These are phyloP conservation scores for Candida cerambycidarum DNA, from an alignment of 805 yeast species.

Conservation along the genomic window DNA sequence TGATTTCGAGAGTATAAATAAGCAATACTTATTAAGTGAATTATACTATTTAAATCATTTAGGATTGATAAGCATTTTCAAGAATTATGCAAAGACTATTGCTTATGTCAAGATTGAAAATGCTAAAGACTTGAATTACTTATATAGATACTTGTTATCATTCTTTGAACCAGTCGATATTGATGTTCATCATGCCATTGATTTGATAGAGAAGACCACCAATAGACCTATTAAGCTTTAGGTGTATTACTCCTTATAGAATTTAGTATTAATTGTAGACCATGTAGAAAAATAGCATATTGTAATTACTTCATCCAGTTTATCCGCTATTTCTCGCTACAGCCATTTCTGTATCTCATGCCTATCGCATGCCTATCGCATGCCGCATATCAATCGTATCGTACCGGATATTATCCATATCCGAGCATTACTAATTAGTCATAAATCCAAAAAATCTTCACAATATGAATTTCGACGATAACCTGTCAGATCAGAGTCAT, in stretches of 20 bases:
- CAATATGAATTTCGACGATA: no score
- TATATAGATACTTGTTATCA: constrained; percentile 23
- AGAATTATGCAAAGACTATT: constrained; percentile 41
- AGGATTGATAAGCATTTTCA: constrained; percentile 34
- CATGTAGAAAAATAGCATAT: no score
- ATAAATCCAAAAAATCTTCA: no score
- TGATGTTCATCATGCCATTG: constrained; percentile 31
- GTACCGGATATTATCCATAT: no score
- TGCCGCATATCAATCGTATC: no score
- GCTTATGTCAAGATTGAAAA: constrained; percentile 37
- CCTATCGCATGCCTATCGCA: no score
- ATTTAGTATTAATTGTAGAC: no score
- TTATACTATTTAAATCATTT: constrained; percentile 39
- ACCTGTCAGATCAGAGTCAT: no score
- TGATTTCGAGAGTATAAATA: constrained; percentile 38
- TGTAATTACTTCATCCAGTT: no score
- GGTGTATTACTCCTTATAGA: background rate
- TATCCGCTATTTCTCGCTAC: no score
- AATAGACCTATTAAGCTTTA: constrained; percentile 22
- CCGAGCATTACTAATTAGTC: no score
- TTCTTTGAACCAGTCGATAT: constrained; percentile 19
- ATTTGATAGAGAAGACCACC: constrained; percentile 27
- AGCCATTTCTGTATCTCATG: no score
- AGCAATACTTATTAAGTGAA: constrained; percentile 41
- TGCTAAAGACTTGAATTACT: constrained; percentile 25